Conservation (phyloP, 495 filamentous ascomycete genomes). For the Penicillium canariense region DNA sequence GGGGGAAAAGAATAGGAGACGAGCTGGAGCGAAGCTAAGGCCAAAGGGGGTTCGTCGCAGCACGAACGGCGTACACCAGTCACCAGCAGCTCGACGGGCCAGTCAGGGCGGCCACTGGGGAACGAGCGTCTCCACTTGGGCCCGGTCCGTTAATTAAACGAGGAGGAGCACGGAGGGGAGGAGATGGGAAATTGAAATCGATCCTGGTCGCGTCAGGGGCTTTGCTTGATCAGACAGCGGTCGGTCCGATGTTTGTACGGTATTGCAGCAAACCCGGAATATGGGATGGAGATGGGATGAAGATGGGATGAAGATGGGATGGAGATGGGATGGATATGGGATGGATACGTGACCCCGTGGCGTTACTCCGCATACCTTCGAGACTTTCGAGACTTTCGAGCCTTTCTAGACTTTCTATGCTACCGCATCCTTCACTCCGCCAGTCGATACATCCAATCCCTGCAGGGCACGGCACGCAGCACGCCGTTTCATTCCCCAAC, state of each 20-base stretch:
- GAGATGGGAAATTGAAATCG: constrained; percentile 9
- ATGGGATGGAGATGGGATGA: too few relatives aligned
- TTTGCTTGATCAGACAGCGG: too few relatives aligned
- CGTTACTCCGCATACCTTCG: too few relatives aligned
- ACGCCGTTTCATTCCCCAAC: constrained; percentile 4
- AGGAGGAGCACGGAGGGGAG: background rate
- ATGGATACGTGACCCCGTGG: too few relatives aligned
- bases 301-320: too few relatives aligned
- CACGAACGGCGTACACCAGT: background rate
- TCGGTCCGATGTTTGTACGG: too few relatives aligned
- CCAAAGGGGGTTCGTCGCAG: constrained; percentile 16
- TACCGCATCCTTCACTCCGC: background rate
- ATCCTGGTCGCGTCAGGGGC: background rate
- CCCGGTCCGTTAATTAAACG: constrained; percentile 10
- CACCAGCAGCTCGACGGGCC: background rate
- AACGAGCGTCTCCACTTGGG: constrained; percentile 7
- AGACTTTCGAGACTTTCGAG: too few relatives aligned
- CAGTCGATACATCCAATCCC: background rate
- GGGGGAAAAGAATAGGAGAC: constrained; percentile 24
- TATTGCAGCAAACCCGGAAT: too few relatives aligned
- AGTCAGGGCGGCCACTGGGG: background rate
- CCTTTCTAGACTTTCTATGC: too few relatives aligned
- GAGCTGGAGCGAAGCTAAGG: constrained; percentile 8
- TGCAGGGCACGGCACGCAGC: background rate
- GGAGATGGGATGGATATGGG: too few relatives aligned